These are phyloP conservation scores for Cutaneotrichosporon daszewskae DNA, from an alignment of 1,284 basidiomycete genomes.

Conservation along the genomic window DNA sequence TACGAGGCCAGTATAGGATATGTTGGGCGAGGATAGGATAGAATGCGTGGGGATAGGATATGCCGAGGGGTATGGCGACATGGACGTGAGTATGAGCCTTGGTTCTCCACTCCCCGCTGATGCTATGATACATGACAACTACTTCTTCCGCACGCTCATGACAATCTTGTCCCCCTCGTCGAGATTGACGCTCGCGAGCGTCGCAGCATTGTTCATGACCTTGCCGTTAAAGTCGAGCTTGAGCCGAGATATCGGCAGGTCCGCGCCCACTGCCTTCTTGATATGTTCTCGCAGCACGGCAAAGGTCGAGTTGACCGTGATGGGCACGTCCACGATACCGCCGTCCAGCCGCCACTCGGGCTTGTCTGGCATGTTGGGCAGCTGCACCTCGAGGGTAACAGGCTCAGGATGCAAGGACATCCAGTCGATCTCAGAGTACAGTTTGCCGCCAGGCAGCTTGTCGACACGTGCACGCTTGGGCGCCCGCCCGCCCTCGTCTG, in stretches of 20 bases:
- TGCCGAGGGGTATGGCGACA: too few species aligned
- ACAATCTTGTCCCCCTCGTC: slow-evolving; percentile 78
- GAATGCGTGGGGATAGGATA: too few species aligned
- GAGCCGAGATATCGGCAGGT: slow-evolving; percentile 69
- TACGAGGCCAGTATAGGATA: too few species aligned
- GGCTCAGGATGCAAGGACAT: slow-evolving; percentile 80
- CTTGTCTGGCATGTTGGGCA: slow-evolving; percentile 69
- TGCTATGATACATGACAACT: slow-evolving; percentile 4
- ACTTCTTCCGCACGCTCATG: slow-evolving; percentile 65
- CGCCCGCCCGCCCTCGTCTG: slow-evolving; percentile 16
- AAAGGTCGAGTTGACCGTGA: slow-evolving; percentile 73
- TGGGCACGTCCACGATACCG: slow-evolving; percentile 61
- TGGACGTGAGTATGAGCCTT: too few species aligned
- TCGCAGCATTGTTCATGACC: slow-evolving; percentile 75
- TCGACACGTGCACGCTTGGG: slow-evolving; percentile 16
- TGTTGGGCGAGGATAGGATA: too few species aligned
- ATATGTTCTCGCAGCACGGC: slow-evolving; percentile 83
- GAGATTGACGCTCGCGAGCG: slow-evolving; percentile 78
- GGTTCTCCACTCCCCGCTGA: too few species aligned
- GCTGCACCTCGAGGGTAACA: slow-evolving; percentile 72
- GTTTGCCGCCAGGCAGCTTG: slow-evolving; percentile 14
- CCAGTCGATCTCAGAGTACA: slow-evolving; percentile 60
- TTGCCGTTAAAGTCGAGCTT: slow-evolving; percentile 70
- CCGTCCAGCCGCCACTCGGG: slow-evolving; percentile 91
- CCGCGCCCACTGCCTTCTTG: slow-evolving; percentile 65